Evolutionary conservation across 2,329 filamentous ascomycete species (phyloP).

Genomic region (Ceratocystis cubensis): DNA sequence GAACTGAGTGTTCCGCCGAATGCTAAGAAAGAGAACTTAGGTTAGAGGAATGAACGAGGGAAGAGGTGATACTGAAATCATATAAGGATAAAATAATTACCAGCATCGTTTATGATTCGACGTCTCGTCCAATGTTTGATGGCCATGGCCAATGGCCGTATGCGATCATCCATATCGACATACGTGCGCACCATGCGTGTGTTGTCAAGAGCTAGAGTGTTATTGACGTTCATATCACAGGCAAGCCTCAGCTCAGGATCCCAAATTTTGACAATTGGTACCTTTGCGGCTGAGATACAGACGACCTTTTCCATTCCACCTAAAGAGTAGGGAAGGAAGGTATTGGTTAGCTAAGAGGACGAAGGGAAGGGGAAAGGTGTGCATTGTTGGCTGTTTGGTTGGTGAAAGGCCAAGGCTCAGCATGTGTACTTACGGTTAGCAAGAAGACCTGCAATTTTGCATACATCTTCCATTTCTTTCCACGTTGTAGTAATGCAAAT

Average conservation of each 20-base stretch:
- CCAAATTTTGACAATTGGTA: conserved; percentile 98
- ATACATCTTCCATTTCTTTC: conserved; percentile 79
- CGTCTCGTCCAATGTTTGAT: conserved; percentile 95
- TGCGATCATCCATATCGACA: conserved; percentile 80
- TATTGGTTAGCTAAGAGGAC: background rate
- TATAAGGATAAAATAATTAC: conserved; percentile 40
- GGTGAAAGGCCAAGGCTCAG: background rate
- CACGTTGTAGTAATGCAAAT: conserved; percentile 91
- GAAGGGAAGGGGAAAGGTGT: no score
- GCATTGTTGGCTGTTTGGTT: no score
- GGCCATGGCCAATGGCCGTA: conserved; percentile 87
- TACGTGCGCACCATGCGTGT: conserved; percentile 97
- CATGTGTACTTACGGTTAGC: conserved; percentile 59
- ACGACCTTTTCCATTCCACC: conserved; percentile 95
- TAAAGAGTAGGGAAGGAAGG: conserved; percentile 29
- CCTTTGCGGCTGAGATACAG: conserved; percentile 87
- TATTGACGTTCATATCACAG: conserved; percentile 99
- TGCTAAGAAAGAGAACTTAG: conserved; percentile 38
- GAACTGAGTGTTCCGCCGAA: conserved; percentile 91
- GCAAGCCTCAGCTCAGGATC: conserved; percentile 81
- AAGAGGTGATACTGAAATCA: background rate
- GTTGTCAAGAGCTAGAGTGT: conserved; percentile 85
- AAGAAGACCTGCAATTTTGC: conserved; percentile 75
- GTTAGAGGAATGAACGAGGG: background rate
- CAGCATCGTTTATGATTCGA: conserved; percentile 89